Evolutionary conservation across 2,329 filamentous ascomycete genomes (phyloP).

Genomic region (Aspergillus brunneoviolaceus): DNA sequence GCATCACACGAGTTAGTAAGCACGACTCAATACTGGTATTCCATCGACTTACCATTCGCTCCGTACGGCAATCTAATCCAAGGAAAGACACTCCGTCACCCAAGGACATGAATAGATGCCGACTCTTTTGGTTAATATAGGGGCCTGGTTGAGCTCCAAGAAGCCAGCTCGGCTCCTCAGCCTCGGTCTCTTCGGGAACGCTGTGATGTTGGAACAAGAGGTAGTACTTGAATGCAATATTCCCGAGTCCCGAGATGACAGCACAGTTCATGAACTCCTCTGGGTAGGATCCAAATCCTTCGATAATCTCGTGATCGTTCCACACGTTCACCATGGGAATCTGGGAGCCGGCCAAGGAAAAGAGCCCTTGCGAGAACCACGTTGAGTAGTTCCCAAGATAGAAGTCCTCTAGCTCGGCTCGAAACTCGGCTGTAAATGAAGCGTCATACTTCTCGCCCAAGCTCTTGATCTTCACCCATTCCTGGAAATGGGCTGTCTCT

Average conservation of each 20-base stretch:
- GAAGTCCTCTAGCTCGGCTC: conserved; percentile 82
- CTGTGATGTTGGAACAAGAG: conserved; percentile 98
- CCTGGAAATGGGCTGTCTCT: conserved; percentile 72
- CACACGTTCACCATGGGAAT: conserved; percentile 99
- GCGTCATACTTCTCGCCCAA: conserved; percentile 74
- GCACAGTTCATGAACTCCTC: conserved; percentile 87
- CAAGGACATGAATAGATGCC: conserved; percentile 81
- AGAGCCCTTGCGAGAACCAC: conserved; percentile 97
- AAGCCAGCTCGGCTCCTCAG: conserved; percentile 87
- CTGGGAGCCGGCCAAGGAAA: conserved; percentile 86
- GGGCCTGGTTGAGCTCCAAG: conserved; percentile 77
- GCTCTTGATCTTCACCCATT: conserved; percentile 82
- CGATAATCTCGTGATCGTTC: conserved; percentile 91
- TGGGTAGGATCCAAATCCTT: conserved; percentile 90
- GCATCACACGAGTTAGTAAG: not conserved
- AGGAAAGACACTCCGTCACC: conserved; percentile 78
- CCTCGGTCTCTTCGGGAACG: conserved; percentile 73
- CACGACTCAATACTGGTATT: not conserved
- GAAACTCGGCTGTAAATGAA: conserved; percentile 77
- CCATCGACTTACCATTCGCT: conserved; percentile 61
- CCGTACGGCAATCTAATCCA: conserved; percentile 86
- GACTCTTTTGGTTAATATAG: conserved; percentile 83
- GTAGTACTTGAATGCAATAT: conserved; percentile 96
- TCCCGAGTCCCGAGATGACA: conserved; percentile 85
- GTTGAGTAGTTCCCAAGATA: conserved; percentile 85